Evolutionary conservation across 306 rosid genomes (phyloP), one percentile per base, ranked within the genome.

Genomic region (Erythrophleum fordii): DNA sequence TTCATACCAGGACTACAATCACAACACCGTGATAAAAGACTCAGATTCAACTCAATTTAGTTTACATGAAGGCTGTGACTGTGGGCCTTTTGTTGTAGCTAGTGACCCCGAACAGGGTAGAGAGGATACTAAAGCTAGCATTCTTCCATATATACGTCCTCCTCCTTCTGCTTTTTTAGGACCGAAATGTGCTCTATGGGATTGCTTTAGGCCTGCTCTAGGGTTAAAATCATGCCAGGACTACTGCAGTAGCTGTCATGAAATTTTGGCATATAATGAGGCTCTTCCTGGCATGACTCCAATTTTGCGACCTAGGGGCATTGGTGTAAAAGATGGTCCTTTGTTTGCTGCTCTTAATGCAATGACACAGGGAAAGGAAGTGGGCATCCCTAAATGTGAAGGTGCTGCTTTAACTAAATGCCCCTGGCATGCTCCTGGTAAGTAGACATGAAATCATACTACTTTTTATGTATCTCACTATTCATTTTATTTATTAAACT

Each of bases 401-500:
- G 96, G 98, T n/a, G 98, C 98, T 58, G 94, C 98, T 37, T 92
- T 94, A 48, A 88, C 93, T 34, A 92, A 91, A 83, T 86, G 96
- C 77, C 98, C 97, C 2, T 92, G 98, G 97, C 92, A 94, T 82
- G 97, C 97, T 76, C 83, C 95, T 14, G 98, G 97, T 90, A 87
- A 69, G 87, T 78, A 60, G 17, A 26, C 66, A 23, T 29, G 10
- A 41, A 45, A n/a, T 67, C 10, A 42, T 28, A 42, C 75, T 64
- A 37, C 41, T 28, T 76, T 26, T 55, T 45, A 39, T 49, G 42
- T 77, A 41, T 79, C 12, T 52, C 45, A 72, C 34, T 48, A 31
- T 8, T 49, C 34, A 6, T 28, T 39, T 69, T 77, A 22, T 70
- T 71, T 29, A 6, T 46, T 28, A 72, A 75, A 55, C 69, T 71